Conservation (phyloP, 2,329 filamentous ascomycete species). For the Talaromyces sp. region DNA sequence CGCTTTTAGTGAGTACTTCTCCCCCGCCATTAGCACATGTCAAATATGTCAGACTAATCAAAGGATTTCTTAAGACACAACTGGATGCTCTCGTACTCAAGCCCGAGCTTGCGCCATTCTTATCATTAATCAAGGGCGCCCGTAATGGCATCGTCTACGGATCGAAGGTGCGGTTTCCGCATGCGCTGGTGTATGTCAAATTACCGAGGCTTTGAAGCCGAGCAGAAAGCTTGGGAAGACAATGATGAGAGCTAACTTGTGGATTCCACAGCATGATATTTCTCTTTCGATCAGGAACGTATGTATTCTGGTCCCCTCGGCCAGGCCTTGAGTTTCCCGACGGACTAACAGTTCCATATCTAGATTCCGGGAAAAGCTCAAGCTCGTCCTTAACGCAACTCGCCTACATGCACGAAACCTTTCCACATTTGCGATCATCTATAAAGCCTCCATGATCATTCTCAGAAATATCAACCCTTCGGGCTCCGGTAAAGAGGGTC, state of each 20-base stretch:
- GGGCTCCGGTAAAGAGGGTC: constrained; percentile 60
- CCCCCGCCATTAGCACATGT: constrained; percentile 12
- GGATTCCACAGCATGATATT: constrained; percentile 76
- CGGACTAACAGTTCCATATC: constrained; percentile 12
- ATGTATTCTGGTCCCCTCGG: constrained; percentile 42
- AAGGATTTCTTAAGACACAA: constrained; percentile 54
- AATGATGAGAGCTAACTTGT: constrained; percentile 17
- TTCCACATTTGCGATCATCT: constrained; percentile 85
- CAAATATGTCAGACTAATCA: constrained; percentile 6
- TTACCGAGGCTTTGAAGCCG: neutral
- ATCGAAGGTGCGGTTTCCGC: constrained; percentile 95
- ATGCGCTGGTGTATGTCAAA: constrained; percentile 75
- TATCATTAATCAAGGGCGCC: constrained; percentile 86
- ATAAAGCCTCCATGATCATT: constrained; percentile 79
- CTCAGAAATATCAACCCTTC: constrained; percentile 61
- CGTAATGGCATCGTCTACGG: constrained; percentile 98
- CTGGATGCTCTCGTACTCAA: constrained; percentile 79
- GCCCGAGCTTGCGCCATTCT: constrained; percentile 79
- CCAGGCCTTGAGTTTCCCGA: constrained; percentile 4
- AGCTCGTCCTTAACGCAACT: constrained; percentile 81
- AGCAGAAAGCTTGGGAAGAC: neutral
- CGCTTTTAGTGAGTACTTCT: constrained; percentile 32
- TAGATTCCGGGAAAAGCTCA: constrained; percentile 73
- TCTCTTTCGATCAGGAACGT: constrained; percentile 89
- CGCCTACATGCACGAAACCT: constrained; percentile 89